Evolutionary conservation across 129 eudicot species (phyloP), one percentile per base, ranked within the genome.

Genomic region (Artemisia annua): DNA sequence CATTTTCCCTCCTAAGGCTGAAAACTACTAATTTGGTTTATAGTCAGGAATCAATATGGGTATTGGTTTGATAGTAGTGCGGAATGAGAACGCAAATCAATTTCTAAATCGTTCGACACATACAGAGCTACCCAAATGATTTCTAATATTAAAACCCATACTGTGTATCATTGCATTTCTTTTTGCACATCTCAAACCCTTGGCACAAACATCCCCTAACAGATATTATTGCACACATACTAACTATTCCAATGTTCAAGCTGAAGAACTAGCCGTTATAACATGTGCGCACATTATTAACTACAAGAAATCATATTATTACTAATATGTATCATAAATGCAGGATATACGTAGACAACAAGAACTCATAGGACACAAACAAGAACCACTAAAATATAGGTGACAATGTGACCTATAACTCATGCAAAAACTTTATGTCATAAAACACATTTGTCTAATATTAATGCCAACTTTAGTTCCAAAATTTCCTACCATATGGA

Each of bases 21-120:
- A 35, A 16, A 54, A 35, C 64, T 70, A 53, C 63, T 16, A 69
- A 52, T n/a, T 69, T 54, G 74, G 13, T 24, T 70, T 63, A 17
- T 54, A 26, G 43, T 70, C 60, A 39, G 46, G 46, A 39, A 39
- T 39, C 10, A 39, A 39, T 39, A 39, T 39, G 9, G 10, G 46
- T 39, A 39, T 39, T 39, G 46, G 46, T 7, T 7, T 39, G 46
- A 39, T 39, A 39, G 46, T 39, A 5, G 9, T 7, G 10, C 46
- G 10, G 46, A 7, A 39, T 39, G 46, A 39, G 46, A 39, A 39
- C 1, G 46, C 10, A 10, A 39, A 39, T 39, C 9, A 39, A 39
- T 39, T 39, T 39, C 46, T 7, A 39, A 39, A 39, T 39, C 9
- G 46, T 7, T 39, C 46, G 9, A 39, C 46, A 39, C 46, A 39